Evolutionary conservation across 1,139 yeast species (phyloP).

Genomic region (Scheffersomyces insectosa): DNA sequence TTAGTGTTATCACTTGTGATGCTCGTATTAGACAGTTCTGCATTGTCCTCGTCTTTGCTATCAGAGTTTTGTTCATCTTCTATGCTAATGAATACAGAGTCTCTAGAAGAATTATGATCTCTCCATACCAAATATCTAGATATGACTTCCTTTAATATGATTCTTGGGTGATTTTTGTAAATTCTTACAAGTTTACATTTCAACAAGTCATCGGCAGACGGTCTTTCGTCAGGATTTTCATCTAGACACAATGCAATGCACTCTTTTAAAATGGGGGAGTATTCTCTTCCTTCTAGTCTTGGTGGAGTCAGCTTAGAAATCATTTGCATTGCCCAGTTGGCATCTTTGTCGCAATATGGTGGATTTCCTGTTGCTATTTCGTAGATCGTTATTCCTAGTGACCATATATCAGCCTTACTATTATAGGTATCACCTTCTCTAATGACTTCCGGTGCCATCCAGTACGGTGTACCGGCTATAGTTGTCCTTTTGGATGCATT

Average conservation of each 20-base stretch:
- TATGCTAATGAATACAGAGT: slow-evolving; percentile 40
- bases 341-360: slow-evolving; percentile 95
- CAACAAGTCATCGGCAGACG: slow-evolving; percentile 79
- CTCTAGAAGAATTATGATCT: slow-evolving; percentile 55
- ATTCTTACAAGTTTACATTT: slow-evolving; percentile 71
- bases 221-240: slow-evolving; percentile 88
- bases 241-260: slow-evolving; percentile 89
- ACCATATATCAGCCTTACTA: slow-evolving; percentile 90
- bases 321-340: slow-evolving; percentile 90
- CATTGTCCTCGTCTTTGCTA: slow-evolving; percentile 6
- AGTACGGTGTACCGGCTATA: slow-evolving; percentile 97
- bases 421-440: slow-evolving; percentile 88
- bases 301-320: slow-evolving; percentile 95
- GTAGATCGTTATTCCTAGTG: slow-evolving; percentile 87
- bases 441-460: slow-evolving; percentile 99
- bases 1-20: slow-evolving; percentile 20
- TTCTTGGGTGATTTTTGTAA: slow-evolving; percentile 61
- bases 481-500: slow-evolving; percentile 79
- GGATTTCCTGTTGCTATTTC: slow-evolving; percentile 98
- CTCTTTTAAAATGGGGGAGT: slow-evolving; percentile 76
- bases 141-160: slow-evolving; percentile 72
- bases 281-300: slow-evolving; percentile 85
- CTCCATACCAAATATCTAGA: slow-evolving; percentile 80
- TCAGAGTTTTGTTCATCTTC: slow-evolving; percentile 27
- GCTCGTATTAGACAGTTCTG: background rate